A percentile compares a stretch with the other conserved stretches of the same genome.
Evolutionary conservation across 2,329 filamentous ascomycete genomes (phyloP).

Genomic region (Fusarium compactum): DNA sequence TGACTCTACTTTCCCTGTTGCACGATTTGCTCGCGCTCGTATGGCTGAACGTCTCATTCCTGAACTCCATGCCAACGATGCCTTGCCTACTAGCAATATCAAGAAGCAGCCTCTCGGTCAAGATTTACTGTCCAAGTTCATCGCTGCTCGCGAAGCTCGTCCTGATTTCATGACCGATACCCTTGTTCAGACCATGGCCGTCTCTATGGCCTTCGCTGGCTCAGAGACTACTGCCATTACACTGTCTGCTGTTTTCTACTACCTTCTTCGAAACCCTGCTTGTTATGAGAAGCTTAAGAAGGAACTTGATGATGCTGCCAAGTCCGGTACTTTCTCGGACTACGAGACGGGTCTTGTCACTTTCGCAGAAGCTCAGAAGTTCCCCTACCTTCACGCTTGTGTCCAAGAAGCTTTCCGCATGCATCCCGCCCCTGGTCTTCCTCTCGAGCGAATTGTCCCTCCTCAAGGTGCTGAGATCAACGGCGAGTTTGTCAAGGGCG

Average conservation of each 20-base stretch:
- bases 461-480: conserved; percentile 71
- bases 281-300: conserved; percentile 66
- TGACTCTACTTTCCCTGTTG: conserved; percentile 78
- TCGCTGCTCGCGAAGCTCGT: conserved; percentile 73
- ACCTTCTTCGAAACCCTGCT: conserved; percentile 72
- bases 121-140: conserved; percentile 79
- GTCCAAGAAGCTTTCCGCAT: conserved; percentile 83
- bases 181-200: conserved; percentile 76
- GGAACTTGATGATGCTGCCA: conserved; percentile 72
- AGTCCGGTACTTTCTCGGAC: conserved; percentile 63
- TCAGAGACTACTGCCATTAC: conserved; percentile 85
- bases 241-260: conserved; percentile 78
- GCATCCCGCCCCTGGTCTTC: conserved; percentile 79
- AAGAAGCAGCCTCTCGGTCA: conserved; percentile 57
- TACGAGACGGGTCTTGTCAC: conserved; percentile 71
- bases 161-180: conserved; percentile 79
- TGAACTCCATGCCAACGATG: conserved; percentile 53
- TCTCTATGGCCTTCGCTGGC: conserved; percentile 80
- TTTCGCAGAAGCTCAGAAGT: conserved; percentile 75
- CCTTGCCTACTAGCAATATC: conserved; percentile 51
- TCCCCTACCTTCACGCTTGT: conserved; percentile 81
- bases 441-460: conserved; percentile 80
- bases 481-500: conserved; percentile 72
- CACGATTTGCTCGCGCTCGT: conserved; percentile 75
- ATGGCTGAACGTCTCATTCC: conserved; percentile 71